A percentile compares a stretch with the other conserved stretches of the same genome.
Evolutionary conservation across 129 eudicot species (phyloP).

Genomic region (Arctium lappa): DNA sequence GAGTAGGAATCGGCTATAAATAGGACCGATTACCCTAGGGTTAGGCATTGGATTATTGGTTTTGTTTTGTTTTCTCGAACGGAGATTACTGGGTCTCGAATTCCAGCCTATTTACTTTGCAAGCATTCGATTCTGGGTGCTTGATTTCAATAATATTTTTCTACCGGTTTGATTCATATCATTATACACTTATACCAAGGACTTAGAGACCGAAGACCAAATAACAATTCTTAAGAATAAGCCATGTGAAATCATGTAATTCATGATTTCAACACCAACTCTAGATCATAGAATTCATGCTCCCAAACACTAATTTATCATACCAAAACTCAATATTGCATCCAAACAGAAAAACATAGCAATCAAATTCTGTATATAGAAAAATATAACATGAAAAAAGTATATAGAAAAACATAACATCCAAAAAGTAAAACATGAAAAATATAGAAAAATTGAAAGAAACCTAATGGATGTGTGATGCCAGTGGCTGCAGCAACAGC

Average conservation of each 20-base stretch:
- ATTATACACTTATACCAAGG: neutral
- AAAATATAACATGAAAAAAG: neutral
- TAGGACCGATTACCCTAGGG: too few relatives aligned
- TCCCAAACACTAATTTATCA: neutral
- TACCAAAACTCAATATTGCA: neutral
- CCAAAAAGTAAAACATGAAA: neutral
- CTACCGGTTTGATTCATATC: too few relatives aligned
- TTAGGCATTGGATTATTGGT: too few relatives aligned
- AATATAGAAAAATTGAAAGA: constrained; percentile 3
- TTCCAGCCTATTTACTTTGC: too few relatives aligned
- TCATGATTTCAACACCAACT: neutral
- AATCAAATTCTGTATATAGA: neutral
- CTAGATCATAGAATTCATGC: neutral
- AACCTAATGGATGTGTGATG: constrained; percentile 94
- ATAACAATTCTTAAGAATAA: neutral
- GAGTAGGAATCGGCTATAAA: too few relatives aligned
- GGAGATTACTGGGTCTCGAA: too few relatives aligned
- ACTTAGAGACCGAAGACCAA: neutral
- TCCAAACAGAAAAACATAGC: neutral
- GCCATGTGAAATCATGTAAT: neutral
- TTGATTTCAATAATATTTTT: too few relatives aligned
- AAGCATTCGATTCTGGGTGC: too few relatives aligned
- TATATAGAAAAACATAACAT: neutral
- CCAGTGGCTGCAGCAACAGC: constrained; percentile 94
- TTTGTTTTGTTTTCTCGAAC: too few relatives aligned